These are phyloP conservation scores for Yarrowia osloensis DNA, from an alignment of 805 yeast species.

Conservation along the genomic window DNA sequence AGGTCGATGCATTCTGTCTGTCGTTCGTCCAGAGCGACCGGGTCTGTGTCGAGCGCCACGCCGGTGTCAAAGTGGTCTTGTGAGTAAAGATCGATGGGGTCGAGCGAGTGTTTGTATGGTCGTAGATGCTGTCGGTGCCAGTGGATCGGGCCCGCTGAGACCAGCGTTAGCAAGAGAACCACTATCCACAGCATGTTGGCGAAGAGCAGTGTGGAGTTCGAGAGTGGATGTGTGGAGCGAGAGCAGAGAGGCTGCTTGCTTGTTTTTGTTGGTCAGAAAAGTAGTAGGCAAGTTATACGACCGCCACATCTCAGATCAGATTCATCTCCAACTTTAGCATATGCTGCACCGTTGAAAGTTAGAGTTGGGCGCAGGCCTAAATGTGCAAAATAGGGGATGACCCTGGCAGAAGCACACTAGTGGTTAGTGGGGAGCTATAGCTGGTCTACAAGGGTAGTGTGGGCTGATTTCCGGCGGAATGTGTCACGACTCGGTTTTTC, in stretches of 20 bases:
- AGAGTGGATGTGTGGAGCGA: not conserved
- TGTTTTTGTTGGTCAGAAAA: not conserved
- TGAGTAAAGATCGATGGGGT: not conserved
- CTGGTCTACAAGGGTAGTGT: too few species aligned
- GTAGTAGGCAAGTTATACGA: conserved; percentile 4
- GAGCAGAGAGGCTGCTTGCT: not conserved
- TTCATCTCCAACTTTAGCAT: conserved; percentile 23
- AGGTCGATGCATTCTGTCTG: not conserved
- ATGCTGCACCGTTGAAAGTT: conserved; percentile 22
- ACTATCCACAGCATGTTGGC: conserved; percentile 5
- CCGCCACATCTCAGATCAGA: conserved; percentile 10
- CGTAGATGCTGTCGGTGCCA: not conserved
- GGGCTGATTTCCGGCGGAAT: too few species aligned
- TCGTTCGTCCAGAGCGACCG: not conserved
- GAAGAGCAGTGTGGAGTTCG: not conserved
- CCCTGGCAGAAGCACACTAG: conserved; percentile 8
- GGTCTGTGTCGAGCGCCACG: not conserved
- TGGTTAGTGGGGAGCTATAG: not conserved
- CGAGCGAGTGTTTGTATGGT: not conserved
- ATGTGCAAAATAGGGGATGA: conserved; percentile 9
- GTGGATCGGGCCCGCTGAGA: conserved; percentile 6
- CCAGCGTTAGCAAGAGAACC: not conserved
- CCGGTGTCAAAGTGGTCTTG: not conserved
- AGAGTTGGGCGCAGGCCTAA: conserved; percentile 9
- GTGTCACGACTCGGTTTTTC: too few species aligned